These are phyloP conservation scores for Combretum micranthum DNA, from an alignment of 345 rosid genomes.

Conservation along the genomic window DNA sequence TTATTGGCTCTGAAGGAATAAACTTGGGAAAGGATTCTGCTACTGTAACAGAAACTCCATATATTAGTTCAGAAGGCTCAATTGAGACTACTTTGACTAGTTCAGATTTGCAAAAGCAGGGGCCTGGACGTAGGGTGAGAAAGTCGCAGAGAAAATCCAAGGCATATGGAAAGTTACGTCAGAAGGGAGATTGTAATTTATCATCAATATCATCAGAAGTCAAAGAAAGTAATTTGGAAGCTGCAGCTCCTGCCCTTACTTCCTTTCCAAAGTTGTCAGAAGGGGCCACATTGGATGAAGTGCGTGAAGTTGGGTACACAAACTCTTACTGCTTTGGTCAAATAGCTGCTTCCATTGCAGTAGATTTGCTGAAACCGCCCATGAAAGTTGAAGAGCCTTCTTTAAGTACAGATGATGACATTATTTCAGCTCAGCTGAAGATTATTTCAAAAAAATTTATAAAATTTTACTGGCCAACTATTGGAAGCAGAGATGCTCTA, in stretches of 20 bases:
- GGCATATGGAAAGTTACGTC: constrained; percentile 12
- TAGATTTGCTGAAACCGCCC: constrained; percentile 53
- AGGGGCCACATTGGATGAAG: constrained; percentile 21
- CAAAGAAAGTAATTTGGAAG: constrained; percentile 21
- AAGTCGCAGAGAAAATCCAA: constrained; percentile 23
- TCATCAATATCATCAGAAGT: constrained; percentile 13
- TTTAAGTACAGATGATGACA: constrained; percentile 59
- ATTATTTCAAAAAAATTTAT: constrained; percentile 55
- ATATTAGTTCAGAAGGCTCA: constrained; percentile 33
- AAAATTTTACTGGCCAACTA: constrained; percentile 58
- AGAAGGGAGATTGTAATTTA: constrained; percentile 19
- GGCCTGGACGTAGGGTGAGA: not conserved
- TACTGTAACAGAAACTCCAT: constrained; percentile 25
- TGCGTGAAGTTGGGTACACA: constrained; percentile 37
- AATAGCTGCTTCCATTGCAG: constrained; percentile 55
- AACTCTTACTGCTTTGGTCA: constrained; percentile 72
- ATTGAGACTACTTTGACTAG: constrained; percentile 10
- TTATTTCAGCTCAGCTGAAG: constrained; percentile 62
- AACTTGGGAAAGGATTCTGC: constrained; percentile 26
- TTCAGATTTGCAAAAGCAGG: constrained; percentile 19
- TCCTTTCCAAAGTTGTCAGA: constrained; percentile 23
- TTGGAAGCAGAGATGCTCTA: constrained; percentile 28
- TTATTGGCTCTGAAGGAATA: constrained; percentile 15
- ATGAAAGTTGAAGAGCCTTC: constrained; percentile 30
- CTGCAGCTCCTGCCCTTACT: constrained; percentile 18